phyloP scores from a whole-genome alignment of 225 moss, liverwort and hornwort species.

The Polytrichum commune region DNA sequence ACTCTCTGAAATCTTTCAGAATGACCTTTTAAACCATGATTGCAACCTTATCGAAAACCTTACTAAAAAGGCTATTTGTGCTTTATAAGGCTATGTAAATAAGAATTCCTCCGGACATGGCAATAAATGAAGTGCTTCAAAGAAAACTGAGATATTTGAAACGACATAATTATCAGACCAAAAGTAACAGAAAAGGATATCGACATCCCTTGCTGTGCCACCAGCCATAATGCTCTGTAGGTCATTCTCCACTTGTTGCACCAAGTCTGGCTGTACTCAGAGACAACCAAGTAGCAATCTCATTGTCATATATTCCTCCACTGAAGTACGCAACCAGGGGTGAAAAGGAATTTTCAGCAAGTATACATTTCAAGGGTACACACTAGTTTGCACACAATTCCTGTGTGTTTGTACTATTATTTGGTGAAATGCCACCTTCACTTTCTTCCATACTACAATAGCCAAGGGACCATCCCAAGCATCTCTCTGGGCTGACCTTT shows the following conservation, averaged over 20 bases:
- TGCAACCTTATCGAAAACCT: neutral
- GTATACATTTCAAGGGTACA: too few species aligned
- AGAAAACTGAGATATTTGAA: neutral
- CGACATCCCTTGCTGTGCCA: conserved; percentile 95
- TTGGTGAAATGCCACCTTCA: too few species aligned
- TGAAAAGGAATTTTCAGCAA: too few species aligned
- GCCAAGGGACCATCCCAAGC: too few species aligned
- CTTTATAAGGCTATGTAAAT: neutral
- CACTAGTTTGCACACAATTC: too few species aligned
- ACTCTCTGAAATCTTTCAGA: neutral
- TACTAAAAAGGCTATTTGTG: neutral
- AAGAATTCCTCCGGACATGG: neutral
- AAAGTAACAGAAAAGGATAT: conserved; percentile 61
- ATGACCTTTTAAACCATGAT: neutral
- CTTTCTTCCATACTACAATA: too few species aligned
- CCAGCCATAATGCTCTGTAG: conserved; percentile 92
- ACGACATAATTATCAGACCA: neutral
- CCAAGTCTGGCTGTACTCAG: conserved; percentile 78
- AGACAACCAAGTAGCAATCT: neutral
- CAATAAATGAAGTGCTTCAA: neutral
- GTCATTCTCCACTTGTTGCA: conserved; percentile 96
- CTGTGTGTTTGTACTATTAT: too few species aligned
- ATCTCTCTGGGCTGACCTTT: too few species aligned
- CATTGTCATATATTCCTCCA: neutral
- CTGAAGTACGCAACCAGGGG: too few species aligned